These are phyloP conservation scores for Fragaria iinumae DNA, from an alignment of 306 rosid genomes.

Conservation along the genomic window DNA sequence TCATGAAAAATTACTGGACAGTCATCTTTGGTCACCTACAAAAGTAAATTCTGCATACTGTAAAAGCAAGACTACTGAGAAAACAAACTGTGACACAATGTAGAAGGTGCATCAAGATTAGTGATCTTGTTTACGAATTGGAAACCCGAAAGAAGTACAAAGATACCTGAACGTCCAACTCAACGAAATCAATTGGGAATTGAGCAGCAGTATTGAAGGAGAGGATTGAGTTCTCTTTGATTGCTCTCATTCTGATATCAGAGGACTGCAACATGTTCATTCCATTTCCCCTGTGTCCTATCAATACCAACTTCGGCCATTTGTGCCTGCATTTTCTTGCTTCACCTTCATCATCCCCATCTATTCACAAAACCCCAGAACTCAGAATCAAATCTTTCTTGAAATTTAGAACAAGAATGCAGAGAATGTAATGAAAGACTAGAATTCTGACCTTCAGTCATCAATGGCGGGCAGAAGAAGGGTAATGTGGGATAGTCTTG, in stretches of 20 bases:
- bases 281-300: conserved; percentile 85
- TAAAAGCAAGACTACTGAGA: conserved; percentile 6
- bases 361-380: not conserved
- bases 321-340: conserved; percentile 15
- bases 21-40: conserved; percentile 81
- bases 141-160: not conserved
- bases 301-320: conserved; percentile 43
- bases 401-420: not conserved
- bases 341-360: not conserved
- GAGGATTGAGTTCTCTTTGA: conserved; percentile 66
- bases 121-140: not conserved
- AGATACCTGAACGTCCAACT: conserved; percentile 80
- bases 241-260: conserved; percentile 52
- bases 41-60: conserved; percentile 5
- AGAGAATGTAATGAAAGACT: not conserved
- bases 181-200: conserved; percentile 61
- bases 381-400: not conserved
- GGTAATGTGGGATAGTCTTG: conserved; percentile 28
- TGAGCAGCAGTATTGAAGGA: conserved; percentile 61
- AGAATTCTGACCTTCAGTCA: conserved; percentile 14
- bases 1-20: conserved; percentile 88
- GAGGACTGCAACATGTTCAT: conserved; percentile 73
- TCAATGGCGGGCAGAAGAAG: conserved; percentile 1
- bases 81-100: conserved; percentile 3
- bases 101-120: not conserved